phyloP scores from a whole-genome alignment of 495 filamentous ascomycete species.

The Penicillium roqueforti region DNA sequence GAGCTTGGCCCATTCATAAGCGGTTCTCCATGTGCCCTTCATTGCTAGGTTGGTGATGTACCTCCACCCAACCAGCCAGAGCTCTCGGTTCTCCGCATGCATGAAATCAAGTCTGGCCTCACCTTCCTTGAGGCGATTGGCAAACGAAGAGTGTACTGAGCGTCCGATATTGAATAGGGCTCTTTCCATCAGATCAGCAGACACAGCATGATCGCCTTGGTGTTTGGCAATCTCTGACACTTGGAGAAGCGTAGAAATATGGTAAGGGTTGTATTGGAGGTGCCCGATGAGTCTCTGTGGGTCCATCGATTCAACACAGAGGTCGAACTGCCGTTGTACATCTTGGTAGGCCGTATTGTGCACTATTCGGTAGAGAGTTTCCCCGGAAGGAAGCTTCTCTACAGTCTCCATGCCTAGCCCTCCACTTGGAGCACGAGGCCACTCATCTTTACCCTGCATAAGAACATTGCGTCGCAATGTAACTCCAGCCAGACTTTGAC shows the following conservation, averaged over 20 bases:
- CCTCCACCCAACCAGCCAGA: constrained; percentile 85
- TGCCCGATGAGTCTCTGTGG: constrained; percentile 64
- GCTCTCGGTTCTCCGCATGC: constrained; percentile 80
- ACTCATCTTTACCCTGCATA: constrained; percentile 84
- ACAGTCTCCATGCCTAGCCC: constrained; percentile 81
- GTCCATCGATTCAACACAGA: constrained; percentile 76
- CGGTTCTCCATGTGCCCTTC: constrained; percentile 91
- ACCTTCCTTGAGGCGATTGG: constrained; percentile 68
- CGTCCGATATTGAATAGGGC: constrained; percentile 92
- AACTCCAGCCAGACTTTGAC: constrained; percentile 62
- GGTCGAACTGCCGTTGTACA: constrained; percentile 71
- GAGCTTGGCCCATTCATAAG: constrained; percentile 88
- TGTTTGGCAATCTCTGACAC: constrained; percentile 89
- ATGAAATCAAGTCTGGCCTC: constrained; percentile 74
- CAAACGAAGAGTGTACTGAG: constrained; percentile 74
- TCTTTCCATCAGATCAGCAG: constrained; percentile 84
- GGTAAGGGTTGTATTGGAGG: constrained; percentile 74
- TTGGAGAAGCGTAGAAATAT: constrained; percentile 88
- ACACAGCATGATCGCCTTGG: constrained; percentile 76
- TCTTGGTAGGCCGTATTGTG: constrained; percentile 74
- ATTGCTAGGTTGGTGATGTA: constrained; percentile 78
- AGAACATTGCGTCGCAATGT: constrained; percentile 74
- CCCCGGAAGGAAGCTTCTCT: constrained; percentile 49
- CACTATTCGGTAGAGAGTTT: constrained; percentile 60
- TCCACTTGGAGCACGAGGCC: constrained; percentile 75